A percentile compares a stretch with the other conserved stretches of the same genome.
Conservation (phyloP, 192 early-diverging fungal genomes). For the Oehlia diaphana region DNA sequence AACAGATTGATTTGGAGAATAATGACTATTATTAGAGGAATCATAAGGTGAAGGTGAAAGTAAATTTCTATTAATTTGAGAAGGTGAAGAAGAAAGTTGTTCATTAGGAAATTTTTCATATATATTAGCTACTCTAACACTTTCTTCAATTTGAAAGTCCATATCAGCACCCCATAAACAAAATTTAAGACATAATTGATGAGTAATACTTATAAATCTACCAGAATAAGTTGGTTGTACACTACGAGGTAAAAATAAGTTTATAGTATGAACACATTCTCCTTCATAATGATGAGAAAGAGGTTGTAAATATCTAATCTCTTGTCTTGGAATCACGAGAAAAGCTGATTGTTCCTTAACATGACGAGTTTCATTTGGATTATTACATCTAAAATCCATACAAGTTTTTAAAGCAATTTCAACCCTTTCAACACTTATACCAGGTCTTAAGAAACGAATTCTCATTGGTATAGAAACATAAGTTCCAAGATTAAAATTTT, state of each 20-base stretch:
- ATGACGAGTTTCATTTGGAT: slow-evolving; percentile 30
- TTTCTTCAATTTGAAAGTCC: slow-evolving; percentile 28
- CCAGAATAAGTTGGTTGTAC: slow-evolving; percentile 30
- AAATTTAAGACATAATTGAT: slow-evolving; percentile 28
- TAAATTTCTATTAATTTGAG: neutral
- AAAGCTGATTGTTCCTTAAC: neutral
- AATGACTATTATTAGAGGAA: neutral
- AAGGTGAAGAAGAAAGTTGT: neutral
- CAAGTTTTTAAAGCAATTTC: slow-evolving; percentile 27
- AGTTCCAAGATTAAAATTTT: slow-evolving; percentile 25
- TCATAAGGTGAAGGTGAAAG: neutral
- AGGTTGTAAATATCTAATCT: slow-evolving; percentile 19
- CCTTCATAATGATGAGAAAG: slow-evolving; percentile 10
- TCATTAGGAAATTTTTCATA: neutral
- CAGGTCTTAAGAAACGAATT: slow-evolving; percentile 22
- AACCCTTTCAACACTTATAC: slow-evolving; percentile 29
- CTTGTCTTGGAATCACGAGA: slow-evolving; percentile 13
- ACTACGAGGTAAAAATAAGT: slow-evolving; percentile 26
- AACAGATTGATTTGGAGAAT: neutral
- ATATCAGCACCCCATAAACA: slow-evolving; percentile 26
- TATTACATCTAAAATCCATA: slow-evolving; percentile 31
- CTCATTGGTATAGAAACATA: slow-evolving; percentile 27
- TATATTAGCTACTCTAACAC: slow-evolving; percentile 29
- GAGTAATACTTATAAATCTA: slow-evolving; percentile 25
- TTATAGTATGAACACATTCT: slow-evolving; percentile 27